Conservation (phyloP, 192 early-diverging fungal genomes). For the Backusella morwellensis region DNA sequence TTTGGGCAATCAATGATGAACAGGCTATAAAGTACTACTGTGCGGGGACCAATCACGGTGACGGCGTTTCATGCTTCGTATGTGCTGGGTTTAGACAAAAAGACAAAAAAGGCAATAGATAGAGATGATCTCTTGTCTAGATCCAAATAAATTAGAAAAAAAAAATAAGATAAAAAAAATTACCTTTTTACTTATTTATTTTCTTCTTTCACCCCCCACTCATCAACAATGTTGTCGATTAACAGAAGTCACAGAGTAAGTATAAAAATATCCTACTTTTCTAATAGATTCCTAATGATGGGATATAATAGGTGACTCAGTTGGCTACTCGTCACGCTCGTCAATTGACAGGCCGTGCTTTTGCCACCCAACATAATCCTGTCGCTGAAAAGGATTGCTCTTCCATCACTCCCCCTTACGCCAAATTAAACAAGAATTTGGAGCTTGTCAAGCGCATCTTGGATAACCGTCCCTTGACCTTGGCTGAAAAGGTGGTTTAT, state of each 20-base stretch:
- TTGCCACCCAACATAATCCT: slow-evolving; percentile 30
- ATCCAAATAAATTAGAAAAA: slow-evolving; percentile 1
- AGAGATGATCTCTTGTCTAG: slow-evolving; percentile 3
- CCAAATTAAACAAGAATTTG: slow-evolving; percentile 46
- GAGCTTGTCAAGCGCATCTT: slow-evolving; percentile 47
- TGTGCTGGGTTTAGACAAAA: not conserved
- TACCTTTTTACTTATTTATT: not conserved
- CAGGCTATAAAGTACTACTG: not conserved
- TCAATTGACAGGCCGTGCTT: not conserved
- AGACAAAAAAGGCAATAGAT: slow-evolving; percentile 2
- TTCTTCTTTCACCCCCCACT: slow-evolving; percentile 8
- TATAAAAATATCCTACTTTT: not conserved
- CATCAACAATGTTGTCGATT: not conserved
- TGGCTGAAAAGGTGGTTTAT: slow-evolving; percentile 96
- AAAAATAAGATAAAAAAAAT: slow-evolving; percentile 4
- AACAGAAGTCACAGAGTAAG: slow-evolving; percentile 14
- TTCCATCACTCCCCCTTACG: slow-evolving; percentile 52
- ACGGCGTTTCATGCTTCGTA: not conserved
- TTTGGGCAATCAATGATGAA: not conserved
- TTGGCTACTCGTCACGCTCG: not conserved
- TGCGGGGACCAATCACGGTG: not conserved
- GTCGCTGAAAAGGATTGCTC: slow-evolving; percentile 41
- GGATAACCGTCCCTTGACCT: slow-evolving; percentile 67
- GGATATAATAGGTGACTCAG: not conserved
- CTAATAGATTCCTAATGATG: not conserved